phyloP scores from a whole-genome alignment of 2,329 filamentous ascomycete genomes.

The Aspergillus calidoustus region DNA sequence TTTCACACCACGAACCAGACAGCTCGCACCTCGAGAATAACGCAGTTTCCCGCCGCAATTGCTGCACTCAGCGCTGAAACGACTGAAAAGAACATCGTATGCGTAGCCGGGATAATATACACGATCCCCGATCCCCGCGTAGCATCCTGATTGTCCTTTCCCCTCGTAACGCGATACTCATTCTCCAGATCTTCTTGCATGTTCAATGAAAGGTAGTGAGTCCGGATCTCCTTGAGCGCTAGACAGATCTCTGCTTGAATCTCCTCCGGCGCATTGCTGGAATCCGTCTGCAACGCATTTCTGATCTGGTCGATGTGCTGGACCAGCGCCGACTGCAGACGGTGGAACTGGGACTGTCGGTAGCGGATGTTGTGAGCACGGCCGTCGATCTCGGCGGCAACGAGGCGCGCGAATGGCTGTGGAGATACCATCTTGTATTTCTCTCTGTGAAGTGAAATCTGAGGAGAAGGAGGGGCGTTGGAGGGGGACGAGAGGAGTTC shows the following conservation, averaged over 20 bases:
- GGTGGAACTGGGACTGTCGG: slow-evolving; percentile 45
- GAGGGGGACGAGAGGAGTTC: neutral
- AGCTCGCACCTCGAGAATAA: slow-evolving; percentile 52
- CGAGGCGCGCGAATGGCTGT: slow-evolving; percentile 32
- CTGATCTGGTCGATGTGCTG: slow-evolving; percentile 34
- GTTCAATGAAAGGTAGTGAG: slow-evolving; percentile 29
- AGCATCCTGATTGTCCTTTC: slow-evolving; percentile 25
- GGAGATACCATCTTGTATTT: slow-evolving; percentile 18
- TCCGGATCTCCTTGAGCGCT: slow-evolving; percentile 32
- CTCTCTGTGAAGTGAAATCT: slow-evolving; percentile 22
- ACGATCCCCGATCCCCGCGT: slow-evolving; percentile 34
- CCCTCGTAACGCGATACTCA: slow-evolving; percentile 31
- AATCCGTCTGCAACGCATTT: slow-evolving; percentile 38
- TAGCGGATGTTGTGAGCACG: slow-evolving; percentile 44
- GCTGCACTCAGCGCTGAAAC: slow-evolving; percentile 52
- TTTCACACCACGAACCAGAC: neutral
- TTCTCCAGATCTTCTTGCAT: slow-evolving; percentile 16
- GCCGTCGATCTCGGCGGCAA: slow-evolving; percentile 44
- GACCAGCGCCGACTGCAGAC: slow-evolving; percentile 40
- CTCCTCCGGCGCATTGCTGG: slow-evolving; percentile 36
- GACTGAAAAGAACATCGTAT: slow-evolving; percentile 56
- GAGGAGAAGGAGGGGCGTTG: slow-evolving; percentile 20
- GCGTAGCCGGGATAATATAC: slow-evolving; percentile 53
- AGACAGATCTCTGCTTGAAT: slow-evolving; percentile 34
- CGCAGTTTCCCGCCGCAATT: slow-evolving; percentile 57